Percentiles rank a stretch among this genome's conserved stretches.
Conservation (phyloP, 768 basidiomycete species). For the Trametopsis cervina region DNA sequence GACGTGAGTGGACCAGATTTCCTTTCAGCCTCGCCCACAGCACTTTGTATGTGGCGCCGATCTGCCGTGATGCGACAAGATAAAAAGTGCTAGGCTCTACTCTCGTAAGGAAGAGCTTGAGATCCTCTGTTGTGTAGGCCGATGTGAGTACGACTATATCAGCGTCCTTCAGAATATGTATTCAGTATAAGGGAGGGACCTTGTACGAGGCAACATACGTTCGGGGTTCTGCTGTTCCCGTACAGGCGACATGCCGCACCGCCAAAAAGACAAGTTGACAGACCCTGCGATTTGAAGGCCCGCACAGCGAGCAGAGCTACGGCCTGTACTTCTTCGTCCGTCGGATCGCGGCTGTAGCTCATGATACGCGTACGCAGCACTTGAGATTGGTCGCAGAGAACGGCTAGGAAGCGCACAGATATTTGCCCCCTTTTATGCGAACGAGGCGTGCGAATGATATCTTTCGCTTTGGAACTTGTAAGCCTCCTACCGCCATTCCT, state of each 20-base stretch:
- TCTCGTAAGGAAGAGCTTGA: constrained; percentile 31
- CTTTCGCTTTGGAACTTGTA: too few species aligned
- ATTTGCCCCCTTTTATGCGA: too few species aligned
- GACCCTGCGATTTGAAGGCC: constrained; percentile 6
- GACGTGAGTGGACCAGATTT: not conserved
- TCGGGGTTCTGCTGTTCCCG: constrained; percentile 16
- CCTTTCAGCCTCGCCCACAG: constrained; percentile 4
- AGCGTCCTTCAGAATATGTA: constrained; percentile 30
- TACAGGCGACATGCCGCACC: constrained; percentile 17
- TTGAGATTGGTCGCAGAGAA: too few species aligned
- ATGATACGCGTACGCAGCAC: too few species aligned
- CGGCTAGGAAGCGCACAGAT: too few species aligned
- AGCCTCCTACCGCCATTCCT: too few species aligned
- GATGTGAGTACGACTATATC: constrained; percentile 38
- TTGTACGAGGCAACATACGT: constrained; percentile 8
- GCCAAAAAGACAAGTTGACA: constrained; percentile 20
- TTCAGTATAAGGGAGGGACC: not conserved
- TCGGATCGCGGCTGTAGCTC: too few species aligned
- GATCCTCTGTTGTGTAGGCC: constrained; percentile 26
- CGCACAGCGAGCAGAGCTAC: constrained; percentile 13
- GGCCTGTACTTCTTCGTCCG: constrained; percentile 9
- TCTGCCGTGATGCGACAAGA: constrained; percentile 4
- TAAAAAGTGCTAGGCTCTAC: constrained; percentile 1
- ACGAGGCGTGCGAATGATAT: too few species aligned
- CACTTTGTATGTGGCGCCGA: constrained; percentile 9